Base-by-base conservation (phyloP, 352 stramenopile species). In the Thalassiosira allenii region DNA sequence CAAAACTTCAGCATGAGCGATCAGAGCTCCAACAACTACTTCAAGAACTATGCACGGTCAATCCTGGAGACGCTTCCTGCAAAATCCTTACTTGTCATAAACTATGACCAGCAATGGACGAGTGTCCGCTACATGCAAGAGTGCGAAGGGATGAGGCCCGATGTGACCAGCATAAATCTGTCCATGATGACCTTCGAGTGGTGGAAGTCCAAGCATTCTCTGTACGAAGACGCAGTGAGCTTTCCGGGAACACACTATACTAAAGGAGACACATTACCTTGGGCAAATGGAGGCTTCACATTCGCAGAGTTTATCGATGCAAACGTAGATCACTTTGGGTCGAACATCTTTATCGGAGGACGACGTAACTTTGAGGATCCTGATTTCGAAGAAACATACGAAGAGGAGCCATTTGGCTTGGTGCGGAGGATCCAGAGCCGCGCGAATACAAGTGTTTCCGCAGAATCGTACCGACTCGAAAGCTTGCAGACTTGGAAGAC, bases 31-130 rank as follows among this genome's bases (percentile, higher is more conserved):
- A 92, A 91, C 53, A 64, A 61, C 12, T 95, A 96, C 79, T 96
- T 98, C 65, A 79, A 78, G 17, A 87, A 94, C 32, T 98, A 98
- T 75, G 95, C 95, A 0, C 81, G 83, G 2, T 94, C 94, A 2
- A 76, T 98, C 27, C 69, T 98, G 17, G 91, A 95, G 8, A 92
- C 94, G 23, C 72, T 98, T 0, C 95, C 96, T 12, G 8, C 11
- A 40, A 84, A 95, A 44, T 91, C 95, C 14, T 76, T 98, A 8
- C 66, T 98, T 0, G 87, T 98, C 27, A 93, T 96, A 23, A 97
- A 97, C 76, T 98, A 97, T 81, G 95, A 98, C 69, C 83, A 97
- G 49, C 94, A 97, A 64, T 98, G 95, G 95, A 97, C 95, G 0
- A 91, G 92, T 27, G 53, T 97, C 30, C 80, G 96, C 41, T 98